These are phyloP conservation scores for Scheffersomyces lignicola DNA, from an alignment of 1,139 yeast species.

Conservation along the genomic window DNA sequence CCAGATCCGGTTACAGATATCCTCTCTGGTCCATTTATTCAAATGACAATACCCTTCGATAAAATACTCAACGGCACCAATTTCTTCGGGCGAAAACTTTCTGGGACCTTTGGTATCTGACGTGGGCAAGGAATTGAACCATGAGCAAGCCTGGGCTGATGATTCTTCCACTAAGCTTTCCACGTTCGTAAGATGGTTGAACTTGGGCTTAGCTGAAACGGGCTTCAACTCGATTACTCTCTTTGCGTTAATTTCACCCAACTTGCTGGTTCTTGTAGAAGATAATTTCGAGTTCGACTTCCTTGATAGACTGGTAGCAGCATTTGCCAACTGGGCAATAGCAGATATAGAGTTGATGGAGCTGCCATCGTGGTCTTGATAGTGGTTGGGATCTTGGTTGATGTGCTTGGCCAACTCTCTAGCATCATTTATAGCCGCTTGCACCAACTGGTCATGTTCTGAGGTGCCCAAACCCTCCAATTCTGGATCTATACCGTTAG, in stretches of 20 bases:
- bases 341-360: conserved; percentile 15
- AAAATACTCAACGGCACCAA: conserved; percentile 67
- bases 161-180: conserved; percentile 41
- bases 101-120: conserved; percentile 37
- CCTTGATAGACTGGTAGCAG: conserved; percentile 24
- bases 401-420: conserved; percentile 53
- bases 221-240: conserved; percentile 5
- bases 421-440: conserved; percentile 68
- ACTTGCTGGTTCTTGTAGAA: conserved; percentile 6
- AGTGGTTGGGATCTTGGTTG: background rate
- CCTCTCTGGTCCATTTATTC: conserved; percentile 60
- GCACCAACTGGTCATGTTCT: conserved; percentile 62
- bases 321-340: conserved; percentile 34
- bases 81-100: conserved; percentile 63
- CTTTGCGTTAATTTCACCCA: conserved; percentile 1
- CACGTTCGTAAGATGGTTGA: conserved; percentile 27
- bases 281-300: conserved; percentile 1
- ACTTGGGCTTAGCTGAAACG: conserved; percentile 19
- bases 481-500: conserved; percentile 61
- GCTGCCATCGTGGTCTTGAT: conserved; percentile 13
- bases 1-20: conserved; percentile 85
- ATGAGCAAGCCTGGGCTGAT: conserved; percentile 31
- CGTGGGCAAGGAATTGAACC: conserved; percentile 36
- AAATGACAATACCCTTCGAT: conserved; percentile 66
- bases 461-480: conserved; percentile 47